Percentiles rank a stretch among this genome's conserved stretches.
Conservation (phyloP, 2,329 filamentous ascomycete genomes). For the Beauveria scarabaeidicola region DNA sequence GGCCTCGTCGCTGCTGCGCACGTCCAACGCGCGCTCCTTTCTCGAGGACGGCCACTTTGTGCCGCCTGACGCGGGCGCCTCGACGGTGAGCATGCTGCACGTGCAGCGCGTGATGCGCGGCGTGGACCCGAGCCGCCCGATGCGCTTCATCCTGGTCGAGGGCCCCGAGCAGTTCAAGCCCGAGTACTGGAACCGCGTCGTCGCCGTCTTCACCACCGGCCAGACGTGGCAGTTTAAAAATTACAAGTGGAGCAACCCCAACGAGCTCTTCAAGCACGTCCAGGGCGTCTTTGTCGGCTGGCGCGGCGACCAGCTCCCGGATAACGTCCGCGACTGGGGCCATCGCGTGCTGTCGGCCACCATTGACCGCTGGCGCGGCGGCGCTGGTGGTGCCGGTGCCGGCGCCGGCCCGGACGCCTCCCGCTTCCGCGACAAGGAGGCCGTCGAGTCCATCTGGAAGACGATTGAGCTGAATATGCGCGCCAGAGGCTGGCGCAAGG, state of each 20-base stretch:
- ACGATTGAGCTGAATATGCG: conserved; percentile 83
- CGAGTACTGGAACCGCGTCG: conserved; percentile 92
- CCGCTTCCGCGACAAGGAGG: conserved; percentile 80
- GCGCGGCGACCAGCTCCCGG: conserved; percentile 73
- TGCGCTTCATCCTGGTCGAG: conserved; percentile 94
- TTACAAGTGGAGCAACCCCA: conserved; percentile 89
- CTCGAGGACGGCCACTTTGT: conserved; percentile 77
- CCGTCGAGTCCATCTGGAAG: conserved; percentile 89
- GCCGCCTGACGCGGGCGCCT: conserved; percentile 61
- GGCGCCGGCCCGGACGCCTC: conserved; percentile 38
- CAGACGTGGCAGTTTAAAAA: conserved; percentile 98
- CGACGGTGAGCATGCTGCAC: conserved; percentile 72
- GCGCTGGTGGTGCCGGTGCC: conserved; percentile 14
- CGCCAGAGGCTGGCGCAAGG: conserved; percentile 70
- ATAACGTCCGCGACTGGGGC: conserved; percentile 75
- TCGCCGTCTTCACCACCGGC: conserved; percentile 94
- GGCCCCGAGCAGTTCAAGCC: conserved; percentile 92
- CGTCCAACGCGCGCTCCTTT: conserved; percentile 94
- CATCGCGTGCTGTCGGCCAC: conserved; percentile 69
- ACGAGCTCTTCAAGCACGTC: conserved; percentile 83
- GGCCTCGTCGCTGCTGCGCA: conserved; percentile 85
- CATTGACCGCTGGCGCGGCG: conserved; percentile 73
- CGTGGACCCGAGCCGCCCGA: conserved; percentile 61
- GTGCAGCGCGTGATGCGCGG: conserved; percentile 68
- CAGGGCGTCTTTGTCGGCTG: conserved; percentile 86